These are phyloP conservation scores for Cordyceps militaris DNA, from an alignment of 2,329 filamentous ascomycete genomes.

Conservation along the genomic window DNA sequence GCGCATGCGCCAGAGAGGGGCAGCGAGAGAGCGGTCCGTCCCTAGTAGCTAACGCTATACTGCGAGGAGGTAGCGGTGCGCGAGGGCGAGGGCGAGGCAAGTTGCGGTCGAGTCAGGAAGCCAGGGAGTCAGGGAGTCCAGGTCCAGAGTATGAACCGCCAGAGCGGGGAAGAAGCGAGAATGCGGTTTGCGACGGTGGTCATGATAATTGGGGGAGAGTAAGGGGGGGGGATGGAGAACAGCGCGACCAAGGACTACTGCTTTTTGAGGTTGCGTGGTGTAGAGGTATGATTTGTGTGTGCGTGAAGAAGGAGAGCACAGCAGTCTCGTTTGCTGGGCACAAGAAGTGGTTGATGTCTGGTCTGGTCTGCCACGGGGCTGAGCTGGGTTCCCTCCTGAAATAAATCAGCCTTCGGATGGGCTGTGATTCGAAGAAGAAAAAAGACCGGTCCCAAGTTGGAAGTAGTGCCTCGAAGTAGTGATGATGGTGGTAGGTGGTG, in stretches of 20 bases:
- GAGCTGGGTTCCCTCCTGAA: not conserved
- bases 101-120: conserved; percentile 10
- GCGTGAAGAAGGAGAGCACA: not conserved
- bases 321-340: not conserved
- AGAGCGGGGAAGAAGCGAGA: conserved; percentile 11
- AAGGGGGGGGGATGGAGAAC: not conserved
- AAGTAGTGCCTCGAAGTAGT: not conserved
- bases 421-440: not conserved
- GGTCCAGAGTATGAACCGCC: conserved; percentile 12
- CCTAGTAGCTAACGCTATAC: not conserved
- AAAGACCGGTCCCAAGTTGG: not conserved
- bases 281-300: not conserved
- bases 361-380: not conserved
- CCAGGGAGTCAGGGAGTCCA: conserved; percentile 5
- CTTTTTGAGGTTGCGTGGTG: not conserved
- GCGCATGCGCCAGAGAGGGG: conserved; percentile 12
- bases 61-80: not conserved
- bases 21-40: not conserved
- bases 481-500: conserved; percentile 14
- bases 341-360: not conserved
- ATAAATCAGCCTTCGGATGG: not conserved
- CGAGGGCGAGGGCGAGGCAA: not conserved
- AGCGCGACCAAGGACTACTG: not conserved
- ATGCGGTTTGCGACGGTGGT: conserved; percentile 6
- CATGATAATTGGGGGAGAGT: conserved; percentile 5